phyloP scores from a whole-genome alignment of 2,329 filamentous ascomycete species.

The Colletotrichum higginsianum region DNA sequence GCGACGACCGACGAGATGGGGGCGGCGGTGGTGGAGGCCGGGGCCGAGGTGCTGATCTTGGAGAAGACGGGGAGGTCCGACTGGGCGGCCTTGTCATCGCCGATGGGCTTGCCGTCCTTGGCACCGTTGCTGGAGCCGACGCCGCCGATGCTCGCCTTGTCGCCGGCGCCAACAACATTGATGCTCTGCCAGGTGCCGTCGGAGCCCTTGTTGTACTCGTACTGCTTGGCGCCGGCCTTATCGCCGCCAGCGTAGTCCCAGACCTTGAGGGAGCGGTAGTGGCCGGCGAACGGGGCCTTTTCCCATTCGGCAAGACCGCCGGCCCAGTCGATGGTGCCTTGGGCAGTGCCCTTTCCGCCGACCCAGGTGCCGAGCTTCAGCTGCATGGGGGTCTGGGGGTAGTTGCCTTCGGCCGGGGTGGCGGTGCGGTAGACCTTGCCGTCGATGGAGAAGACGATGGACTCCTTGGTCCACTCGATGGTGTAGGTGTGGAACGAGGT shows the following conservation, averaged over 20 bases:
- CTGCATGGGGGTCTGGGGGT: slow-evolving; percentile 80
- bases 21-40: neutral
- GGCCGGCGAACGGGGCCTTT: slow-evolving; percentile 46
- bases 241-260: slow-evolving; percentile 51
- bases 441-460: slow-evolving; percentile 73
- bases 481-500: slow-evolving; percentile 73
- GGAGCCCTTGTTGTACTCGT: slow-evolving; percentile 48
- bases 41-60: neutral
- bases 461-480: slow-evolving; percentile 75
- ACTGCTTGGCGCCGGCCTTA: slow-evolving; percentile 45
- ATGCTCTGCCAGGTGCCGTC: slow-evolving; percentile 49
- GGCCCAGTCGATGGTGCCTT: slow-evolving; percentile 77
- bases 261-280: slow-evolving; percentile 48
- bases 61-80: neutral
- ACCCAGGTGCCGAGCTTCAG: slow-evolving; percentile 74
- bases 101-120: slow-evolving; percentile 40
- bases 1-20: slow-evolving; percentile 1
- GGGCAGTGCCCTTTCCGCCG: slow-evolving; percentile 62
- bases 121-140: neutral
- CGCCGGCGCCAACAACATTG: slow-evolving; percentile 48
- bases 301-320: slow-evolving; percentile 65
- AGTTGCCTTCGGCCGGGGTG: slow-evolving; percentile 67
- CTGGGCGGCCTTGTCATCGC: slow-evolving; percentile 38
- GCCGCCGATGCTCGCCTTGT: slow-evolving; percentile 37
- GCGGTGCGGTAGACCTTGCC: slow-evolving; percentile 62